Evolutionary conservation across 148 eudicot genomes (phyloP).

Genomic region (Limonium bicolor): DNA sequence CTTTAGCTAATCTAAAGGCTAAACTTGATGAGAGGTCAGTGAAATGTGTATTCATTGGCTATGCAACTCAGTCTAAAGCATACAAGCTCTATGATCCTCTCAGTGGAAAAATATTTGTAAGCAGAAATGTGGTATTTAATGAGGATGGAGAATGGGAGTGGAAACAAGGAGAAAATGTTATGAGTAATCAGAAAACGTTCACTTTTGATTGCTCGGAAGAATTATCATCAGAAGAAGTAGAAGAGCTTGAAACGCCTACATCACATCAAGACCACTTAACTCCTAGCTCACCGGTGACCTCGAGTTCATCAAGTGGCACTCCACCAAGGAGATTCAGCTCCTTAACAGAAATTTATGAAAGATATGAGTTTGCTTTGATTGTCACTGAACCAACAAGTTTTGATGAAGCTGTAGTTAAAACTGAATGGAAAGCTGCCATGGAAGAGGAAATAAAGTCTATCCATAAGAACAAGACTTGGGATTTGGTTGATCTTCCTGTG

Average conservation of each 20-base stretch:
- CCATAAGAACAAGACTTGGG: not conserved
- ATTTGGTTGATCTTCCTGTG: constrained; percentile 1
- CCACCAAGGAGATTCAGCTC: not conserved
- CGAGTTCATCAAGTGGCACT: not conserved
- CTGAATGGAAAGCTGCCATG: not conserved
- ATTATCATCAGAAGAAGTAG: not conserved
- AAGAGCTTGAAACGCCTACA: not conserved
- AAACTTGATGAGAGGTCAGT: constrained; percentile 12
- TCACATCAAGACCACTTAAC: not conserved
- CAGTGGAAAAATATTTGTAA: constrained; percentile 8
- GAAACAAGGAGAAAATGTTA: not conserved
- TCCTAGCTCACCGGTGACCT: not conserved
- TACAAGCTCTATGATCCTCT: constrained; percentile 9
- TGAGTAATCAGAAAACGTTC: not conserved
- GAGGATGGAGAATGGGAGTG: not conserved
- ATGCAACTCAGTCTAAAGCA: constrained; percentile 9
- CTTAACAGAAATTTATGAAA: not conserved
- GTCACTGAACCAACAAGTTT: not conserved
- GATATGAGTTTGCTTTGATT: not conserved
- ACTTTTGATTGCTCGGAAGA: not conserved
- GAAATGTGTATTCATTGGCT: constrained; percentile 15
- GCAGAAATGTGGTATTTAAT: constrained; percentile 6
- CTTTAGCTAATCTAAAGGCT: not conserved
- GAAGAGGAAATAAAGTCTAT: not conserved
- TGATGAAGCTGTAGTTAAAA: not conserved